These are phyloP conservation scores for Niveomyces coronatus DNA, from an alignment of 2,329 filamentous ascomycete genomes.

Conservation along the genomic window DNA sequence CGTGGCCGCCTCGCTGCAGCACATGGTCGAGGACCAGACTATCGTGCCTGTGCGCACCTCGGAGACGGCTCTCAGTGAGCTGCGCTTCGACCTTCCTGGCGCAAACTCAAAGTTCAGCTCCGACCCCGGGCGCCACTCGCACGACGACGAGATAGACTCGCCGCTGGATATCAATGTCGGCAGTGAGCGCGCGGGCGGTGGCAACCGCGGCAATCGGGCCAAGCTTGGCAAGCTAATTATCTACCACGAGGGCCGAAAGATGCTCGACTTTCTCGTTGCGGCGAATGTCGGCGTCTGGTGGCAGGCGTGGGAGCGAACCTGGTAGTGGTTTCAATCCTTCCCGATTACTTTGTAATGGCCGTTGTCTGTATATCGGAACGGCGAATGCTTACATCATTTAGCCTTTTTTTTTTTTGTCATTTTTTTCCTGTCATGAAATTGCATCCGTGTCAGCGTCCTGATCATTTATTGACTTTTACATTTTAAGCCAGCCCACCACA, in stretches of 20 bases:
- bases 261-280: constrained; percentile 86
- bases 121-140: constrained; percentile 24
- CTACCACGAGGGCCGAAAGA: constrained; percentile 81
- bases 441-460: too few species aligned
- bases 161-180: constrained; percentile 65
- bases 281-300: constrained; percentile 92
- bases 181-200: constrained; percentile 75
- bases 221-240: constrained; percentile 93
- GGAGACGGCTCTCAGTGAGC: constrained; percentile 57
- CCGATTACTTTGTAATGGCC: constrained; percentile 20
- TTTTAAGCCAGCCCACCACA: too few species aligned
- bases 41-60: constrained; percentile 22
- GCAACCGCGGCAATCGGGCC: constrained; percentile 72
- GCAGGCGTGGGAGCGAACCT: constrained; percentile 64
- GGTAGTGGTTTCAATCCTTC: too few species aligned
- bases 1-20: constrained; percentile 28
- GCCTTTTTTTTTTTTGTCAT: too few species aligned
- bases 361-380: too few species aligned
- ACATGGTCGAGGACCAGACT: constrained; percentile 29
- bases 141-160: constrained; percentile 28
- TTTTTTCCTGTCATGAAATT: too few species aligned
- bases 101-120: constrained; percentile 33
- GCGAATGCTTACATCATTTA: too few species aligned
- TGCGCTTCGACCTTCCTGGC: constrained; percentile 79
- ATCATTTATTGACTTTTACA: too few species aligned